These are phyloP conservation scores for Flaveria trinervia DNA, from an alignment of 129 eudicot species.

Conservation along the genomic window DNA sequence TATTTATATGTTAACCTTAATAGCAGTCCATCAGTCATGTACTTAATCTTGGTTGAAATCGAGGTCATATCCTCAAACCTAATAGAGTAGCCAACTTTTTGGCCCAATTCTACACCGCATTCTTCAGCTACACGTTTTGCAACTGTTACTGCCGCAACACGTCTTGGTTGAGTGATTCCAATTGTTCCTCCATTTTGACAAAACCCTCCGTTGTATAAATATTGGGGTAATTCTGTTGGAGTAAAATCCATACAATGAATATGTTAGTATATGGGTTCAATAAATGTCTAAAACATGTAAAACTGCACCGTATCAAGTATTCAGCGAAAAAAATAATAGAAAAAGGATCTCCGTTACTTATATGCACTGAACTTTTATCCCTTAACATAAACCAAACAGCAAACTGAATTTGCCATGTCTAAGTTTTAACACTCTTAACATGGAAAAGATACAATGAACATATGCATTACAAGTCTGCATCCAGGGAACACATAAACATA, in stretches of 20 bases:
- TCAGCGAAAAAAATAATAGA: background rate
- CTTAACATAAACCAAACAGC: background rate
- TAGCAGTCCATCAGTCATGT: conserved; percentile 94
- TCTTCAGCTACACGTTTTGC: conserved; percentile 98
- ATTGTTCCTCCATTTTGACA: conserved; percentile 73
- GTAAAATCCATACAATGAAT: background rate
- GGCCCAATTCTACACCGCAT: conserved; percentile 78
- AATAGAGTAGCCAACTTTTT: conserved; percentile 89
- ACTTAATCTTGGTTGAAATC: conserved; percentile 71
- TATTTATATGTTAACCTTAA: conserved; percentile 55
- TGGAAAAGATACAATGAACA: background rate
- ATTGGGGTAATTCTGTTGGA: conserved; percentile 83
- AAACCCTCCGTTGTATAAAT: conserved; percentile 73
- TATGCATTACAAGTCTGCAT: background rate
- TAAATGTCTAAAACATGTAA: background rate
- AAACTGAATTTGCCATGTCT: background rate
- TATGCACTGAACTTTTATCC: background rate
- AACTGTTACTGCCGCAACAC: conserved; percentile 96
- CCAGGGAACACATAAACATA: background rate
- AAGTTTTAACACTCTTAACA: background rate
- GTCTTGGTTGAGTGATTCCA: conserved; percentile 94
- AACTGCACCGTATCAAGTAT: background rate
- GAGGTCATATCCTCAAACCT: conserved; percentile 95
- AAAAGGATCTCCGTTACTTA: background rate
- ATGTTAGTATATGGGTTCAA: background rate